A percentile compares a stretch with the other conserved stretches of the same genome.
These are phyloP conservation scores for Coelastrella sp. DNA, from an alignment of 139 green algal species.

Conservation along the genomic window DNA sequence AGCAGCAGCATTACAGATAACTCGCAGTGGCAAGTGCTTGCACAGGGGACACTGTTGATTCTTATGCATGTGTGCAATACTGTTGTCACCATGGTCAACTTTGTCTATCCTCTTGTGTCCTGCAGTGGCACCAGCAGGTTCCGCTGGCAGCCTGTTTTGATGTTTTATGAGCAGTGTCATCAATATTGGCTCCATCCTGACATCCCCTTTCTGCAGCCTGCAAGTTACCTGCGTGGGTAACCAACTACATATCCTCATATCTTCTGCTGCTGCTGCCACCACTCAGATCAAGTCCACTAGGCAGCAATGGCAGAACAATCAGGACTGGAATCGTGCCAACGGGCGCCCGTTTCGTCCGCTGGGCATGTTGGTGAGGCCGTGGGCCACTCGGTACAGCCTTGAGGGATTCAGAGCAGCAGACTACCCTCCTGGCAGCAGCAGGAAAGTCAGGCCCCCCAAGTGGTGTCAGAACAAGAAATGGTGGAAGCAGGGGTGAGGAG, in stretches of 20 bases:
- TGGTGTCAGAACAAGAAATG: conserved; percentile 18
- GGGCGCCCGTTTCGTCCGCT: conserved; percentile 18
- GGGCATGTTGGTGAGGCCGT: conserved; percentile 46
- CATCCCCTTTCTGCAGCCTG: background rate
- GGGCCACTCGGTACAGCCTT: conserved; percentile 39
- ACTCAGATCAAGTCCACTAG: conserved; percentile 35
- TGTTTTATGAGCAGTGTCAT: too few species aligned
- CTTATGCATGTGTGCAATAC: background rate
- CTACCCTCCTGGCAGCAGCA: conserved; percentile 31
- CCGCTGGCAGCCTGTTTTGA: too few species aligned
- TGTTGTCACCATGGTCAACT: background rate
- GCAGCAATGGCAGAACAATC: conserved; percentile 40
- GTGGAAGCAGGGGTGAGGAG: background rate
- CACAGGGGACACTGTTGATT: background rate
- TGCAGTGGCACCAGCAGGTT: too few species aligned
- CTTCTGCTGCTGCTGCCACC: background rate
- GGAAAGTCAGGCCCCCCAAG: conserved; percentile 20
- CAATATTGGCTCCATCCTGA: too few species aligned
- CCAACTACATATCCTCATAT: background rate
- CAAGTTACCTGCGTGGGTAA: background rate
- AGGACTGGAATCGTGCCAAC: conserved; percentile 20
- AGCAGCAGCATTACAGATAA: background rate
- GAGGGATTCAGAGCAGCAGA: conserved; percentile 27
- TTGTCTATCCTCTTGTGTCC: too few species aligned
- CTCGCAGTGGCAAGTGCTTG: background rate